Evolutionary conservation across 306 rosid genomes (phyloP), one percentile per base, ranked within the genome.

Genomic region (Lupinus albus): DNA sequence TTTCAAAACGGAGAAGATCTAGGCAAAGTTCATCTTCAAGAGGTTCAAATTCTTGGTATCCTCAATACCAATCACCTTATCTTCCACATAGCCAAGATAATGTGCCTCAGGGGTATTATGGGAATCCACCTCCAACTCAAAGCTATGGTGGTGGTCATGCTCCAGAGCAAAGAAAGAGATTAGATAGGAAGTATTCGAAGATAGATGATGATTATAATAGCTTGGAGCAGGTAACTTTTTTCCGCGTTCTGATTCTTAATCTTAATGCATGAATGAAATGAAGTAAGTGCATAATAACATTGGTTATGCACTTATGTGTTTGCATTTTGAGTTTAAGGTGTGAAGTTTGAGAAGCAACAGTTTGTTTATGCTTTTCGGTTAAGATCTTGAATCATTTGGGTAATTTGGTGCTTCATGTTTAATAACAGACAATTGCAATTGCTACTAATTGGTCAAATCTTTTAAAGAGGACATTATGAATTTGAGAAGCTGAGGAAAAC

Each of bases 141-240:
- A 74, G 75, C 71, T 68, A 81, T 61, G 80, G 84, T 12, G 80
- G 74, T 59, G 63, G 68, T 75, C 77, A 6, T 65, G 84, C 81
- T 32, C 76, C 84, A 7, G 84, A 74, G 30, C 49, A 78, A 9
- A 79, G 73, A n/a, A 83, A 66, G 64, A 73, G 55, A 53, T 38
- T 53, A 17, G 93, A 79, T 14, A 79, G 74, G 67, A 89, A 93
- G 87, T 84, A 12, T 80, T 82, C 87, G n/a, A 89, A 65, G 78
- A 93, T 93, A 61, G 95, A 67, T 58, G 98, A 86, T 55, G 60
- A 84, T 47, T 88, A 84, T 75, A 73, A 48, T 57, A 89, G 81
- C 72, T 78, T 93, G 67, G 93, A 89, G 12, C 89, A 89, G 97
- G 98, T 93, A 72, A 60, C 7, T 65, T 47, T 55, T 21, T 3